Percentiles rank a stretch among this genome's conserved stretches.
Evolutionary conservation across 805 yeast genomes (phyloP).

Genomic region (Yarrowia keelungensis): DNA sequence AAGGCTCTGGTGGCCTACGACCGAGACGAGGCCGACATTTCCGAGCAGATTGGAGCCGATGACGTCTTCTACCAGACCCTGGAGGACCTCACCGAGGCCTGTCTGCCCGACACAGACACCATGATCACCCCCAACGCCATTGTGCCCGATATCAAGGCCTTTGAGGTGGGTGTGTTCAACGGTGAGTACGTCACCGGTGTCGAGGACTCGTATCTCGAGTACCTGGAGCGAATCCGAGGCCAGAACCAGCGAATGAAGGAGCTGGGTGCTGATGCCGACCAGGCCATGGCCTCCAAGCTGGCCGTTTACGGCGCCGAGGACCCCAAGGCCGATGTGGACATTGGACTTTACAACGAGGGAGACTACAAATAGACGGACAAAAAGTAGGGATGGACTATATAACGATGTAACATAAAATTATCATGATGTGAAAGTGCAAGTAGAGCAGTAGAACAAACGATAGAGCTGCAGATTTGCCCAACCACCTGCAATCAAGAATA

Average conservation of each 20-base stretch:
- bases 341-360: slow-evolving; percentile 66
- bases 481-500: no score
- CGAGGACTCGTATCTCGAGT: slow-evolving; percentile 79
- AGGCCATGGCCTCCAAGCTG: slow-evolving; percentile 46
- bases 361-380: slow-evolving; percentile 52
- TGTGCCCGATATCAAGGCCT: slow-evolving; percentile 57
- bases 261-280: slow-evolving; percentile 56
- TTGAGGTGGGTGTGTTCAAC: slow-evolving; percentile 96
- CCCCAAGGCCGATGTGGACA: slow-evolving; percentile 79
- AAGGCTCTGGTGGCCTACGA: slow-evolving; percentile 90
- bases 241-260: slow-evolving; percentile 66
- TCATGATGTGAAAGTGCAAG: background rate
- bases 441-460: no score
- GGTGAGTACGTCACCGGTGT: slow-evolving; percentile 95
- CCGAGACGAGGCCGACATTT: slow-evolving; percentile 75
- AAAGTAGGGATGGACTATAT: slow-evolving; percentile 22
- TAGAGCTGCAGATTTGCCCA: no score
- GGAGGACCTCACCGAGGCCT: slow-evolving; percentile 82
- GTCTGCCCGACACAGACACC: slow-evolving; percentile 54
- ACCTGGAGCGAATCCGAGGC: slow-evolving; percentile 83
- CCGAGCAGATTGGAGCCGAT: slow-evolving; percentile 85
- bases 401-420: slow-evolving; percentile 34
- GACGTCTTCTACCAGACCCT: slow-evolving; percentile 86
- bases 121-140: slow-evolving; percentile 41
- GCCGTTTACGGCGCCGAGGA: slow-evolving; percentile 58